Base-by-base conservation (phyloP, 2,329 filamentous ascomycete species). In the Fusarium sulawesiense region DNA sequence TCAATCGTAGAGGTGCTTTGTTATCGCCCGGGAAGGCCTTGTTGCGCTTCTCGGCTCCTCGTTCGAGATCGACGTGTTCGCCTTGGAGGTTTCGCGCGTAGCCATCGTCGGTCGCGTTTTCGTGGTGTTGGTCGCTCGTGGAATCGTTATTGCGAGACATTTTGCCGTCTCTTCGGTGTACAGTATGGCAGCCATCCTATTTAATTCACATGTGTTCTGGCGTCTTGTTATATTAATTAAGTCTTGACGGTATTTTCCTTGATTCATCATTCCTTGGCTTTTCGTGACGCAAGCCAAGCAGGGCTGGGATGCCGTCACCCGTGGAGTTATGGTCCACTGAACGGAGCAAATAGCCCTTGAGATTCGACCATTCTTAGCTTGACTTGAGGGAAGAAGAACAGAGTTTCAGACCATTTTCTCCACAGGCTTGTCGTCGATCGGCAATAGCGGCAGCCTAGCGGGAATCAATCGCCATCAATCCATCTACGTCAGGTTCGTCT, bases 221-320 rank as follows among this genome's bases (percentile, higher is more conserved):
- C 5, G 30, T 16, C 30, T 16, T 32, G 30, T 34, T 34, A 32
- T 34, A 37, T 4, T 37, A n/a, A n/a, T n/a, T 37, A 37, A 37
- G 5, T 37, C 18, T 37, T 12, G 34, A 37, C 18, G 3, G 6
- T 14, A 32, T 27, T 29, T 60, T 56, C 50, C 57, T 47, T 56
- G 57, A 47, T 32, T 30, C 7, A 27, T 44, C 3, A 13, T 41
- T 27, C 20, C 42, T 60, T 56, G 51, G 42, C 25, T 40, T 37
- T n/a, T n/a, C 14, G 57, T 60, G 57, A 60, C 57, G 57, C 51
- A 46, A 60, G 57, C 57, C 57, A 60, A 60, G 57, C 34, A 14
- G 34, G 13, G 10, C 47, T 44, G 25, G 18, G 12, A 25, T 60
- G 57, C 51, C 57, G 57, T 60, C 18, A 56, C 21, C 23, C 32